Evolutionary conservation across 2,329 filamentous ascomycete genomes (phyloP).

Genomic region (Colletotrichum sp.): DNA sequence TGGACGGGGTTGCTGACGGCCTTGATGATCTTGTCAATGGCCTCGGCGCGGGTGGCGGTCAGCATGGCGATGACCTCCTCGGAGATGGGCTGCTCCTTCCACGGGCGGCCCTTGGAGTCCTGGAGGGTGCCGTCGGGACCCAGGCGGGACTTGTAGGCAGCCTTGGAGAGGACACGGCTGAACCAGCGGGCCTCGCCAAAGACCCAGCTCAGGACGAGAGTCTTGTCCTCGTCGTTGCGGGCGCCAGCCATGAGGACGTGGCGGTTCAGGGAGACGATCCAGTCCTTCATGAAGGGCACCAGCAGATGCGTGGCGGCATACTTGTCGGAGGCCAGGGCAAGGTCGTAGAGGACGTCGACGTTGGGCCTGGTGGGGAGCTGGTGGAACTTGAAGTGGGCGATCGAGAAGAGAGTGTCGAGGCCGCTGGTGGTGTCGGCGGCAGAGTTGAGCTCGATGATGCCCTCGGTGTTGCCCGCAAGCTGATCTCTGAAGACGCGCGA

Average conservation of each 20-base stretch:
- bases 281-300: constrained; percentile 19
- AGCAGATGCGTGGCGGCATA: constrained; percentile 17
- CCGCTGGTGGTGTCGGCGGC: constrained; percentile 8
- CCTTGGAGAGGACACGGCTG: constrained; percentile 14
- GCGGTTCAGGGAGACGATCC: constrained; percentile 17
- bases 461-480: not conserved
- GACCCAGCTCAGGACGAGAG: constrained; percentile 17
- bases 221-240: constrained; percentile 21
- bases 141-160: constrained; percentile 15
- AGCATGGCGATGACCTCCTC: constrained; percentile 15
- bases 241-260: constrained; percentile 19
- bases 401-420: constrained; percentile 13
- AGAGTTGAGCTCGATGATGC: constrained; percentile 9
- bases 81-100: constrained; percentile 14
- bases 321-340: constrained; percentile 14
- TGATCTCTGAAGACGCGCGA: constrained; percentile 14
- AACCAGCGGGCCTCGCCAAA: constrained; percentile 18
- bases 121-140: constrained; percentile 6
- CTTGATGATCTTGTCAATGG: constrained; percentile 17
- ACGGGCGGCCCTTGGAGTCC: constrained; percentile 12
- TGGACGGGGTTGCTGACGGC: constrained; percentile 21
- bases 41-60: constrained; percentile 9
- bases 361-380: constrained; percentile 13
- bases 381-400: constrained; percentile 19
- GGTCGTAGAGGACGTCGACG: constrained; percentile 14